phyloP scores from a whole-genome alignment of 1,284 basidiomycete genomes.

The Cerioporus squamosus region DNA sequence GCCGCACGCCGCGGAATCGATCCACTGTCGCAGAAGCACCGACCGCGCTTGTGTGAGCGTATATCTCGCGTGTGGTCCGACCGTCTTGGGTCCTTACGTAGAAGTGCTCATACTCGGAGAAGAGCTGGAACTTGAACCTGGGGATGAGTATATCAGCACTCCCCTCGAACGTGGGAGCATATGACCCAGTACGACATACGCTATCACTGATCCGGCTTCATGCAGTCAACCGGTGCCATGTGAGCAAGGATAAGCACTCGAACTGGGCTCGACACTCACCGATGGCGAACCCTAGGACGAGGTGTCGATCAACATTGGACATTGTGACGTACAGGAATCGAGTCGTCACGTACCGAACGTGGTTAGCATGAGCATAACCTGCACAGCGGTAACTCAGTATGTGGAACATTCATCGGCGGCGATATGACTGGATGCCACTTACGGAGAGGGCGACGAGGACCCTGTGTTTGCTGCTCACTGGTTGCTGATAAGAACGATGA shows the following conservation, averaged over 20 bases:
- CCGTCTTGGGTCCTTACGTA: background rate
- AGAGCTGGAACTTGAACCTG: constrained; percentile 1
- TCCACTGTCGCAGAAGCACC: background rate
- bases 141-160: background rate
- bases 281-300: background rate
- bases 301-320: background rate
- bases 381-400: no score
- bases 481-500: background rate
- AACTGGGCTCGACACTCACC: background rate
- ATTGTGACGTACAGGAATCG: no score
- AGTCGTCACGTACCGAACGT: constrained; percentile 2
- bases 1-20: constrained; percentile 7
- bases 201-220: constrained; percentile 1
- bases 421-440: no score
- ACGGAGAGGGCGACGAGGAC: background rate
- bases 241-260: background rate
- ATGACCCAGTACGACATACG: background rate
- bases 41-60: no score
- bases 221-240: background rate
- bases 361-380: background rate
- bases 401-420: no score
- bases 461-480: constrained; percentile 3
- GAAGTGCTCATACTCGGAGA: background rate
- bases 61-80: no score
- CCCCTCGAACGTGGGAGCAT: no score